Conservation (phyloP, 2,329 filamentous ascomycete species). For the Bimuria novae-zelandiae region DNA sequence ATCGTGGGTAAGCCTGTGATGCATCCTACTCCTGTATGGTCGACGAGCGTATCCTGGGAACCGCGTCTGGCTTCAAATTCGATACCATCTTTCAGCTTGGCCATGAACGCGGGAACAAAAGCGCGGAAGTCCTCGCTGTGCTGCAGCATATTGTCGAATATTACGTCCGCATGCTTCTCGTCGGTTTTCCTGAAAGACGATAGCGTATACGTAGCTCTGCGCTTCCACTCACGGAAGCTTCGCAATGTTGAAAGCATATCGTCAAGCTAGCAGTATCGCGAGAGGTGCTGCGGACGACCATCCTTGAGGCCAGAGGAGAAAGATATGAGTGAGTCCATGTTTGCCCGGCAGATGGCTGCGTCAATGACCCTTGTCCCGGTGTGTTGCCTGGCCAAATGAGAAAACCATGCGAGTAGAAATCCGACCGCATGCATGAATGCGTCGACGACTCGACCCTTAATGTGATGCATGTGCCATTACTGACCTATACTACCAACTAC, state of each 20-base stretch:
- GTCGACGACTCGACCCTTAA: too few relatives aligned
- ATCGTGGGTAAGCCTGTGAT: not conserved
- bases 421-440: too few relatives aligned
- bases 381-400: too few relatives aligned
- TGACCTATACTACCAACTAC: not conserved
- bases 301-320: too few relatives aligned
- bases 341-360: not conserved
- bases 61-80: not conserved
- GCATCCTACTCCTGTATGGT: not conserved
- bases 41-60: not conserved
- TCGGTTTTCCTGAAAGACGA: not conserved
- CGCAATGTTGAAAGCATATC: not conserved
- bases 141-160: not conserved
- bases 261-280: too few relatives aligned
- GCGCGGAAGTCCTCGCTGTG: not conserved
- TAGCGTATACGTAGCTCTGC: not conserved
- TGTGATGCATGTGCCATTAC: not conserved
- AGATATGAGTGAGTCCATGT: not conserved
- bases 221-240: not conserved
- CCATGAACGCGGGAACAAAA: not conserved
- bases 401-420: too few relatives aligned
- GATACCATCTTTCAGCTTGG: not conserved
- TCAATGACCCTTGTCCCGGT: not conserved
- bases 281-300: too few relatives aligned
- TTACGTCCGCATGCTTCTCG: not conserved